These are phyloP conservation scores for Penicillium herquei DNA, from an alignment of 495 filamentous ascomycete genomes.

Conservation along the genomic window DNA sequence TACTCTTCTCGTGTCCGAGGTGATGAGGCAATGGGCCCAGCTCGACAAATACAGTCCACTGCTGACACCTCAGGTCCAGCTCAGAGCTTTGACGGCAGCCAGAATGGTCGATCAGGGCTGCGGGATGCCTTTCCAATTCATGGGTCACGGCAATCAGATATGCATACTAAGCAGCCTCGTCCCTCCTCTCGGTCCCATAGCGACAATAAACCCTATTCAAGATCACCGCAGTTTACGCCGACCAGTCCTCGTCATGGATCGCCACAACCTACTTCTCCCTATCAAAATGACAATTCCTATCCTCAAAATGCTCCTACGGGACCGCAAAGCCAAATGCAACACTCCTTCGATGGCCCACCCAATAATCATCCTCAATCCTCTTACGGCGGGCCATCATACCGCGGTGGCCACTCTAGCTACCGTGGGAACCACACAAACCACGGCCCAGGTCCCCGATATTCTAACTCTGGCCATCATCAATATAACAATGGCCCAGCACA, in stretches of 20 bases:
- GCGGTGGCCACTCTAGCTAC: constrained; percentile 52
- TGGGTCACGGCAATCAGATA: constrained; percentile 34
- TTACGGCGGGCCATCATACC: constrained; percentile 49
- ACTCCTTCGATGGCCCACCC: constrained; percentile 50
- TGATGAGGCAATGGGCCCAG: constrained; percentile 32
- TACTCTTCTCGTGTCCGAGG: constrained; percentile 24
- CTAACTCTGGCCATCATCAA: constrained; percentile 33
- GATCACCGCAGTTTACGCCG: constrained; percentile 58
- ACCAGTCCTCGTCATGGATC: constrained; percentile 64
- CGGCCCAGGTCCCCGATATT: constrained; percentile 45
- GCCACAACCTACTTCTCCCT: constrained; percentile 58
- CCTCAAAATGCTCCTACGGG: constrained; percentile 40
- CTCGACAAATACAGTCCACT: constrained; percentile 25
- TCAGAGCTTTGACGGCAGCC: constrained; percentile 35
- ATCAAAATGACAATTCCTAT: constrained; percentile 49
- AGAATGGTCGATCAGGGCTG: constrained; percentile 17
- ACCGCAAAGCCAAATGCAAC: constrained; percentile 56
- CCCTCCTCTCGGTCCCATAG: constrained; percentile 31
- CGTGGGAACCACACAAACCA: constrained; percentile 54
- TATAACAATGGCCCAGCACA: constrained; percentile 27
- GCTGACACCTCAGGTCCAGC: constrained; percentile 27
- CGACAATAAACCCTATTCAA: constrained; percentile 51
- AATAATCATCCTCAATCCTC: constrained; percentile 47
- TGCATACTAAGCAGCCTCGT: constrained; percentile 27
- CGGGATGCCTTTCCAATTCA: constrained; percentile 38